Conservation (phyloP, 352 stramenopile species). For the Plasmopara halstedii region DNA sequence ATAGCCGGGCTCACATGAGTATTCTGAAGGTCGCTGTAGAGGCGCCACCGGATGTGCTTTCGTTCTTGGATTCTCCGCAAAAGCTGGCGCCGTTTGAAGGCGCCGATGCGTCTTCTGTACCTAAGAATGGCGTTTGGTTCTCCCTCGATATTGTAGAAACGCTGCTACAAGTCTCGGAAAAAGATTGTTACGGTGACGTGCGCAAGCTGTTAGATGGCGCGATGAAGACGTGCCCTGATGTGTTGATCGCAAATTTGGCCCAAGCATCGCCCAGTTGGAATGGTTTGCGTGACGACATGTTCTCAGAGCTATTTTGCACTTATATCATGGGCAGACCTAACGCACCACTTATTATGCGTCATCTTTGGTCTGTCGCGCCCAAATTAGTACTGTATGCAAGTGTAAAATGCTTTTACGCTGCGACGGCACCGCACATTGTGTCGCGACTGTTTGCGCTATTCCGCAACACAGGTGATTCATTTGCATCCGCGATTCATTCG, state of each 20-base stretch:
- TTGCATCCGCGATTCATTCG: conserved; percentile 74
- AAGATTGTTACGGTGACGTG: conserved; percentile 80
- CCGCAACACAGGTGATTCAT: conserved; percentile 76
- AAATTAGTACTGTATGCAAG: conserved; percentile 85
- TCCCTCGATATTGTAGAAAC: conserved; percentile 80
- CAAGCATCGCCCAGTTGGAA: conserved; percentile 75
- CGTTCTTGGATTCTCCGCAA: conserved; percentile 68
- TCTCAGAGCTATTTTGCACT: conserved; percentile 80
- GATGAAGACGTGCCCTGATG: conserved; percentile 80
- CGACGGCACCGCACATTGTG: conserved; percentile 71
- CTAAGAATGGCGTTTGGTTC: conserved; percentile 84
- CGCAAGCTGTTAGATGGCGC: conserved; percentile 67
- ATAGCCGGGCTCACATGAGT: conserved; percentile 66
- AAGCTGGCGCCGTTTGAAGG: conserved; percentile 82
- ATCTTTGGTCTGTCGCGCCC: conserved; percentile 77
- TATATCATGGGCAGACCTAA: conserved; percentile 85
- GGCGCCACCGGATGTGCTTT: conserved; percentile 69
- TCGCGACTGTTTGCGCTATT: conserved; percentile 78
- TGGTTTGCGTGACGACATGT: conserved; percentile 74
- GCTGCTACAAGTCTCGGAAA: conserved; percentile 67
- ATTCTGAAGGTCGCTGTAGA: conserved; percentile 76
- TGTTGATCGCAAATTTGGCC: conserved; percentile 81
- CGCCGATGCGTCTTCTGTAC: conserved; percentile 73
- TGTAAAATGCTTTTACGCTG: conserved; percentile 82
- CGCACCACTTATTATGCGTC: conserved; percentile 81